Percentiles rank a stretch among this genome's conserved stretches.
phyloP scores from a whole-genome alignment of 345 rosid species.

The Balakata baccata region DNA sequence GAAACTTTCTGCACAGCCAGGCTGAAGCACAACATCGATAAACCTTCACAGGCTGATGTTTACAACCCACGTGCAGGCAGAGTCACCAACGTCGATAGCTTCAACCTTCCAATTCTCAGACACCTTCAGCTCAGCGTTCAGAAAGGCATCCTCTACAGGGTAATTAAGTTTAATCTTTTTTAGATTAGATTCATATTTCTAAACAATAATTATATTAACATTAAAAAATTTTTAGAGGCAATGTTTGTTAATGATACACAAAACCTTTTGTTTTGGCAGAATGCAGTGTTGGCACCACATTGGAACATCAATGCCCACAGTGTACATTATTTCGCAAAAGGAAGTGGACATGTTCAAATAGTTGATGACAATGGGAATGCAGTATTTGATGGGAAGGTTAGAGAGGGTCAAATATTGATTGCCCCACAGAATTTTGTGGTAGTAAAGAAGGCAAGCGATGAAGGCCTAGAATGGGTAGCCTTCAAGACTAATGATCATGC shows the following conservation, averaged over 20 bases:
- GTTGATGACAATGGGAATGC: not conserved
- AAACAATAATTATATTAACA: too few species aligned
- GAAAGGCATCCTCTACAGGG: not conserved
- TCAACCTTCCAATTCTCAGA: not conserved
- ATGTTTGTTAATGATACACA: too few species aligned
- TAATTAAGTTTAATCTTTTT: not conserved
- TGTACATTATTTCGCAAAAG: not conserved
- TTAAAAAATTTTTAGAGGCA: too few species aligned
- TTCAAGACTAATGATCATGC: constrained; percentile 6
- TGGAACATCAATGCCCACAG: constrained; percentile 1
- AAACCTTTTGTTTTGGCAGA: not conserved
- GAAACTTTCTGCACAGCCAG: not conserved
- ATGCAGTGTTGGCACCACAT: not conserved
- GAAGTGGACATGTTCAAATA: not conserved
- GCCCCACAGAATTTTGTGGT: not conserved
- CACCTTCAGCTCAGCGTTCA: not conserved
- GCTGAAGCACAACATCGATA: not conserved
- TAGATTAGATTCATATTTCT: too few species aligned
- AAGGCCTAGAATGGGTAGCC: constrained; percentile 1
- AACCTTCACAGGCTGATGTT: not conserved
- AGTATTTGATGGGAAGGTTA: not conserved
- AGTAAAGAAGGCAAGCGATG: not conserved
- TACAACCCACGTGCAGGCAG: not conserved
- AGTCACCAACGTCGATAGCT: constrained; percentile 1
- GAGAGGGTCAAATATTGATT: not conserved